phyloP scores from a whole-genome alignment of 1,284 basidiomycete genomes.

The Binderoboletus segoi region DNA sequence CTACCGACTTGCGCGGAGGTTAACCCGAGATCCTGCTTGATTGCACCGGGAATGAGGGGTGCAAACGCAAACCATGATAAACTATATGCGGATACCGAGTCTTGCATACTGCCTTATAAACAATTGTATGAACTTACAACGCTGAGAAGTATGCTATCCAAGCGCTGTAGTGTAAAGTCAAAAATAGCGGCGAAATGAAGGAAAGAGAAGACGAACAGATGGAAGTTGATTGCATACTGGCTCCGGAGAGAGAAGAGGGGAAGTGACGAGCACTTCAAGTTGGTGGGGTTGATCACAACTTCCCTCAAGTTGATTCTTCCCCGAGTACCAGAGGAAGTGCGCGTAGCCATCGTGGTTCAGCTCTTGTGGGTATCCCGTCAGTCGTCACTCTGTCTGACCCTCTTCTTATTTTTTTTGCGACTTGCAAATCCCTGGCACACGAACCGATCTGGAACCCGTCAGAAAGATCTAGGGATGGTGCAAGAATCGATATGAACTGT shows the following conservation, averaged over 20 bases:
- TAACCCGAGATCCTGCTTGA: conserved; percentile 57
- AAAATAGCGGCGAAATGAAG: background rate
- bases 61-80: conserved; percentile 71
- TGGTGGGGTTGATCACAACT: conserved; percentile 50
- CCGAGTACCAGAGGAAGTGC: background rate
- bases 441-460: background rate
- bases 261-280: conserved; percentile 57
- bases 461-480: too few species aligned
- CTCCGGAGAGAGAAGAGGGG: conserved; percentile 56
- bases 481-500: background rate
- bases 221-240: conserved; percentile 55
- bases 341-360: conserved; percentile 7
- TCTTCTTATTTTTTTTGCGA: background rate
- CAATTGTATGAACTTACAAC: conserved; percentile 27
- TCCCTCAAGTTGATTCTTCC: conserved; percentile 15
- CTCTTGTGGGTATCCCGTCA: background rate
- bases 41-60: conserved; percentile 62
- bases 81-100: conserved; percentile 30
- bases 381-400: too few species aligned
- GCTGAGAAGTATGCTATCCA: conserved; percentile 53
- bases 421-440: background rate
- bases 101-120: conserved; percentile 16
- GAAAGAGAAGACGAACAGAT: conserved; percentile 39
- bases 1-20: conserved; percentile 47
- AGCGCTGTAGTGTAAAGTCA: conserved; percentile 31